Evolutionary conservation across 179 eudicot species (phyloP).

Genomic region (Gypsophila paniculata): DNA sequence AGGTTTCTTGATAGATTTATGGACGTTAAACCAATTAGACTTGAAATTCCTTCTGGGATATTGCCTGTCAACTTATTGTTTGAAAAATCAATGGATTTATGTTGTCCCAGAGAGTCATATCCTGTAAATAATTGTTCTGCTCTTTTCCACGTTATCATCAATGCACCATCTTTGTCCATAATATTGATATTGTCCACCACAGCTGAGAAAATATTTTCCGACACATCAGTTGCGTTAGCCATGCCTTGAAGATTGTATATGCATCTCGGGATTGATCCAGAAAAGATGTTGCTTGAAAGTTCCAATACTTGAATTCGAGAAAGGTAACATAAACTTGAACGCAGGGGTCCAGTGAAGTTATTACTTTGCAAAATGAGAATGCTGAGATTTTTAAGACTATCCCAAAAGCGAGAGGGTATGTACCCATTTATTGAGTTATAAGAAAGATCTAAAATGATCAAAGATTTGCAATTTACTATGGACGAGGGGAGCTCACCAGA

Average conservation of each 20-base stretch:
- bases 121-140: background rate
- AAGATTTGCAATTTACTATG: slow-evolving; percentile 22
- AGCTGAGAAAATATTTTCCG: background rate
- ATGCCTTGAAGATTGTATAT: slow-evolving; percentile 19
- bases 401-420: slow-evolving; percentile 34
- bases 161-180: background rate
- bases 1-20: slow-evolving; percentile 24
- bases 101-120: background rate
- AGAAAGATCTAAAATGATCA: slow-evolving; percentile 30
- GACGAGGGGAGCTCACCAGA: slow-evolving; percentile 33
- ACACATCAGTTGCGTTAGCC: background rate
- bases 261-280: slow-evolving; percentile 29
- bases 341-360: slow-evolving; percentile 29
- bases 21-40: slow-evolving; percentile 12
- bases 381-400: slow-evolving; percentile 3
- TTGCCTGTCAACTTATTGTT: slow-evolving; percentile 13
- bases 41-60: slow-evolving; percentile 22
- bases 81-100: slow-evolving; percentile 20
- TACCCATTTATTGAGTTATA: slow-evolving; percentile 31
- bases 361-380: slow-evolving; percentile 30
- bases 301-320: slow-evolving; percentile 23
- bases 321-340: slow-evolving; percentile 22
- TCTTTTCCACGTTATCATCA: slow-evolving; percentile 17
- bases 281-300: slow-evolving; percentile 25
- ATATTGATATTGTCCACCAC: background rate